These are phyloP conservation scores for Rhodotorula babjevae DNA, from an alignment of 768 basidiomycete species.

Conservation along the genomic window DNA sequence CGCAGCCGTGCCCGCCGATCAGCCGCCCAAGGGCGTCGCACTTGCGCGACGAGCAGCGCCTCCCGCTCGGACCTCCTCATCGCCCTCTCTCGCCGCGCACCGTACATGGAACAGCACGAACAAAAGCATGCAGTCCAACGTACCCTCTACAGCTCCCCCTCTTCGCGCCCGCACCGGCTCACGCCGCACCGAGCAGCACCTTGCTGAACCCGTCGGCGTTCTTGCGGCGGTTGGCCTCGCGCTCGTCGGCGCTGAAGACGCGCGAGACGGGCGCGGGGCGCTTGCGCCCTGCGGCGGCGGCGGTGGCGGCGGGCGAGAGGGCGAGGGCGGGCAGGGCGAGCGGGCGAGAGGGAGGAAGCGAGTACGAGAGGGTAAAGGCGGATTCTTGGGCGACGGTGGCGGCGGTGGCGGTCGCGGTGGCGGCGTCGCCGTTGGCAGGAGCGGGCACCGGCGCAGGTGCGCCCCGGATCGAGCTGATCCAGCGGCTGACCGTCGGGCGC, in stretches of 20 bases:
- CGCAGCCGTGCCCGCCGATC: too few species aligned
- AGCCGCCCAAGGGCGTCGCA: too few species aligned
- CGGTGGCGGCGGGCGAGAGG: not conserved
- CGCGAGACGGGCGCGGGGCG: slow-evolving; percentile 10
- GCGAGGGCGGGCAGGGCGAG: not conserved
- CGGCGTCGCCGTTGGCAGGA: not conserved
- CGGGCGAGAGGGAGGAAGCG: not conserved
- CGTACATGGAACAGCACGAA: too few species aligned
- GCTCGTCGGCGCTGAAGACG: slow-evolving; percentile 11
- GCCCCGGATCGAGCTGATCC: slow-evolving; percentile 11
- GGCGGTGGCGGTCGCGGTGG: not conserved
- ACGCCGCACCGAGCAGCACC: slow-evolving; percentile 26
- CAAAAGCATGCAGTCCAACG: too few species aligned
- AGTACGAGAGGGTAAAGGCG: not conserved
- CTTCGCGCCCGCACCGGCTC: too few species aligned
- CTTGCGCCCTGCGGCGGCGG: not conserved
- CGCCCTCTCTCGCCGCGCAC: too few species aligned
- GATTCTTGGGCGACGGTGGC: not conserved
- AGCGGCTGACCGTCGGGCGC: slow-evolving; percentile 22
- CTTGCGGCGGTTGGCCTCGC: slow-evolving; percentile 3
- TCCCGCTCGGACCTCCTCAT: too few species aligned
- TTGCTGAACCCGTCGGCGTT: slow-evolving; percentile 20
- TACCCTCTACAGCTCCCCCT: too few species aligned
- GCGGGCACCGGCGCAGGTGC: too few species aligned
- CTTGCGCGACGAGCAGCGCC: too few species aligned